A percentile compares a stretch with the other conserved stretches of the same genome.
Conservation (phyloP, 805 yeast species). For the Zygosaccharomyces bailii region DNA sequence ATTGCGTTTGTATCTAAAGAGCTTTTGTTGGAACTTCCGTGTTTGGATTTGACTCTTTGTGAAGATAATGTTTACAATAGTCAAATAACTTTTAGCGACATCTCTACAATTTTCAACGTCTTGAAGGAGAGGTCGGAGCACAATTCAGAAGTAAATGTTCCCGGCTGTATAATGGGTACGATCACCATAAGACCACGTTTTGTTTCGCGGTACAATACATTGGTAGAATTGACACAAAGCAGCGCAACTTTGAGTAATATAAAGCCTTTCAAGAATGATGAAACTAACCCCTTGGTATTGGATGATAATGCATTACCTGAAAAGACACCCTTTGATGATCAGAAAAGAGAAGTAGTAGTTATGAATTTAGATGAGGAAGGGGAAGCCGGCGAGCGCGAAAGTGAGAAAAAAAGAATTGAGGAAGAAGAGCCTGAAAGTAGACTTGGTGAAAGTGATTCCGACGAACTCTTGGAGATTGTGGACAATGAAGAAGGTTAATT, state of each 20-base stretch:
- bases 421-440: not conserved
- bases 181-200: constrained; percentile 30
- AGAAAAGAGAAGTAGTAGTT: constrained; percentile 17
- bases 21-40: constrained; percentile 26
- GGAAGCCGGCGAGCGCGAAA: too few relatives aligned
- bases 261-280: constrained; percentile 33
- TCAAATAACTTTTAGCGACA: constrained; percentile 32
- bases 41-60: constrained; percentile 31
- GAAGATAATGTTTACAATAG: constrained; percentile 37
- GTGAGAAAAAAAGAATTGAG: constrained; percentile 17
- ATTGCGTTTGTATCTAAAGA: constrained; percentile 30
- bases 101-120: constrained; percentile 32
- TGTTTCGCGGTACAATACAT: constrained; percentile 34
- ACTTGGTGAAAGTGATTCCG: constrained; percentile 14
- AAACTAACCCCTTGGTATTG: constrained; percentile 32
- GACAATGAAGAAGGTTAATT: constrained; percentile 10
- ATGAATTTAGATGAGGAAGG: constrained; percentile 29
- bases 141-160: constrained; percentile 23
- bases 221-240: constrained; percentile 36
- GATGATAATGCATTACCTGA: too few relatives aligned
- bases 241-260: constrained; percentile 32
- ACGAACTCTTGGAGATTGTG: constrained; percentile 19
- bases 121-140: constrained; percentile 27
- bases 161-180: constrained; percentile 19
- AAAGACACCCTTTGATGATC: constrained; percentile 7